Conservation (phyloP, 129 eudicot genomes). For the Glebionis coronaria region DNA sequence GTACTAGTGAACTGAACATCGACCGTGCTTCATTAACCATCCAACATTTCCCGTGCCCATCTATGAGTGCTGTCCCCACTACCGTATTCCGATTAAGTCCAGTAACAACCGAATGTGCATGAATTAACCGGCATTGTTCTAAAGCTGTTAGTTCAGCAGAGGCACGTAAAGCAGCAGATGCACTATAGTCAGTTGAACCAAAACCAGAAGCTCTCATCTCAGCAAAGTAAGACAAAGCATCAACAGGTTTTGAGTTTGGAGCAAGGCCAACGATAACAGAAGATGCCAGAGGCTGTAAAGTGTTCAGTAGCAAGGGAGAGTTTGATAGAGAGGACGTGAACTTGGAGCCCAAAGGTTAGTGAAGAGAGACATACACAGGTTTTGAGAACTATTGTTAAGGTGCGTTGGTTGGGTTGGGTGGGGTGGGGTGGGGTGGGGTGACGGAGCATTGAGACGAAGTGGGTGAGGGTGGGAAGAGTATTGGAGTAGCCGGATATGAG, state of each 20-base stretch:
- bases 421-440: too few species aligned
- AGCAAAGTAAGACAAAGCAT: constrained; percentile 51
- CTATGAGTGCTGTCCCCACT: constrained; percentile 68
- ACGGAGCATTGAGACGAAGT: constrained; percentile 80
- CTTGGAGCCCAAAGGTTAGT: constrained; percentile 46
- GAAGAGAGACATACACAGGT: constrained; percentile 49
- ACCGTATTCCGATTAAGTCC: constrained; percentile 51
- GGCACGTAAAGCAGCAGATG: constrained; percentile 66
- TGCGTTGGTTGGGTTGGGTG: constrained; percentile 65
- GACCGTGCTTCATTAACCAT: constrained; percentile 56
- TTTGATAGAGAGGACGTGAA: constrained; percentile 55
- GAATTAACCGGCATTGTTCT: constrained; percentile 70
- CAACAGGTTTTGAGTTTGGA: constrained; percentile 51
- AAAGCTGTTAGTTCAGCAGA: constrained; percentile 54
- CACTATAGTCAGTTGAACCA: constrained; percentile 51
- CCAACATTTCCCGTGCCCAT: constrained; percentile 84
- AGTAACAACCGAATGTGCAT: constrained; percentile 52
- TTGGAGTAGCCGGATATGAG: constrained; percentile 66
- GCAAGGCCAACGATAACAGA: constrained; percentile 69
- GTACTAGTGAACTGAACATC: constrained; percentile 45
- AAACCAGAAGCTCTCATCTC: constrained; percentile 56
- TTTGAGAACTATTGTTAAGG: constrained; percentile 53
- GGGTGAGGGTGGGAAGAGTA: constrained; percentile 36
- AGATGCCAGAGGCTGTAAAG: constrained; percentile 60
- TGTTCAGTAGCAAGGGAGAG: constrained; percentile 37